A percentile compares a stretch with the other conserved stretches of the same genome.
phyloP scores from a whole-genome alignment of 805 yeast species.

The Metschnikowia borealis region DNA sequence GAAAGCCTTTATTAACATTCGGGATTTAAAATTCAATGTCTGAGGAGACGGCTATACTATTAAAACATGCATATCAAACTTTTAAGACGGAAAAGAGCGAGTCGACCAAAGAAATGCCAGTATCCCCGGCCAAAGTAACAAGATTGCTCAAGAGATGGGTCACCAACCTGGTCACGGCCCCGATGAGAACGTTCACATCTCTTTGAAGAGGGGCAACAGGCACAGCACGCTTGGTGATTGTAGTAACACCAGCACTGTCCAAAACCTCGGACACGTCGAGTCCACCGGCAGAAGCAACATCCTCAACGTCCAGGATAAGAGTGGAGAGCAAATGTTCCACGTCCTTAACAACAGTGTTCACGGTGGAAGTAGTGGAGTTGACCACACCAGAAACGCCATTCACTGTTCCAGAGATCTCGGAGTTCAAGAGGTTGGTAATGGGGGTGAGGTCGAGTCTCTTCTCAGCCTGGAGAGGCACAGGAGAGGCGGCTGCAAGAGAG shows the following conservation, averaged over 20 bases:
- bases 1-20: neutral
- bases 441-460: neutral
- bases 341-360: neutral
- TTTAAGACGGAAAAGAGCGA: conserved; percentile 6
- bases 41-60: neutral
- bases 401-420: neutral
- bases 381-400: neutral
- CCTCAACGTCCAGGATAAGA: conserved; percentile 8
- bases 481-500: conserved; percentile 12
- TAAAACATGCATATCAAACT: neutral
- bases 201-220: neutral
- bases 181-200: neutral
- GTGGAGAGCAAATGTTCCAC: conserved; percentile 4
- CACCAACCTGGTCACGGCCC: conserved; percentile 4
- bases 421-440: neutral
- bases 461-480: conserved; percentile 1
- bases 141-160: conserved; percentile 6
- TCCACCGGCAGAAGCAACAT: conserved; percentile 10
- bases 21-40: neutral
- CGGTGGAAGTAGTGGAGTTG: neutral
- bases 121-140: conserved; percentile 1
- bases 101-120: conserved; percentile 7
- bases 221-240: neutral
- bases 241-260: neutral
- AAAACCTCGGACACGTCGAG: conserved; percentile 4